Conservation (phyloP, 73 alveolate genomes). For the Strombidium stylifer region DNA sequence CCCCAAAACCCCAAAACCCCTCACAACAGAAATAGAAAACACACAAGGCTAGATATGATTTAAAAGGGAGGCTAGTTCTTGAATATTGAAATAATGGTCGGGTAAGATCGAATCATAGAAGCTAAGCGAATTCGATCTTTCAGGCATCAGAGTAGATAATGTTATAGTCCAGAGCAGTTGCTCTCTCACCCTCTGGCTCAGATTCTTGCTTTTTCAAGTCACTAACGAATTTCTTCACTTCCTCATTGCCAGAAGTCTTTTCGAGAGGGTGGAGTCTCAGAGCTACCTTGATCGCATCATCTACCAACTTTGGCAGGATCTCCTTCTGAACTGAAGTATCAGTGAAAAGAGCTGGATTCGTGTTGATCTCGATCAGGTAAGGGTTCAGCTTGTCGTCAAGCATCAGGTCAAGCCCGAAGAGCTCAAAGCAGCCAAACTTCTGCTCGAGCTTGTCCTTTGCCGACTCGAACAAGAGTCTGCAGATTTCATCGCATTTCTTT, state of each 20-base stretch:
- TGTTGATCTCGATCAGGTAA: constrained; percentile 73
- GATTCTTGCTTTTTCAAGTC: no score
- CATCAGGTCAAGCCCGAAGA: constrained; percentile 79
- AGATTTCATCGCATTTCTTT: constrained; percentile 31
- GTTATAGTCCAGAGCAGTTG: no score
- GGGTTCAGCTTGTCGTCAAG: constrained; percentile 73
- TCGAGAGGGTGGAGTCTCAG: constrained; percentile 6
- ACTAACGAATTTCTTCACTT: neutral
- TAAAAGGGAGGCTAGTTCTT: no score
- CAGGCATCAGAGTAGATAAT: no score
- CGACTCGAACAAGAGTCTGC: constrained; percentile 44
- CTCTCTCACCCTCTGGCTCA: no score
- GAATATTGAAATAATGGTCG: no score
- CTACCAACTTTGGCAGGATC: constrained; percentile 31
- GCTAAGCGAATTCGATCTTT: no score
- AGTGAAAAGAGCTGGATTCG: constrained; percentile 76
- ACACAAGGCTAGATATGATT: no score
- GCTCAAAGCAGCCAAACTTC: constrained; percentile 67
- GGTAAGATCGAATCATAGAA: no score
- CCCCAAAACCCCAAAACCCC: no score
- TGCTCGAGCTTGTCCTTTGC: constrained; percentile 40
- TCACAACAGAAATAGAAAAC: no score
- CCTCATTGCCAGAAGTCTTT: constrained; percentile 9
- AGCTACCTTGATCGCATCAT: constrained; percentile 11
- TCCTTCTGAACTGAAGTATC: constrained; percentile 36